These are phyloP conservation scores for Herpetomonas samuelpessoai DNA, from an alignment of 208 protist genomes.

Conservation along the genomic window DNA sequence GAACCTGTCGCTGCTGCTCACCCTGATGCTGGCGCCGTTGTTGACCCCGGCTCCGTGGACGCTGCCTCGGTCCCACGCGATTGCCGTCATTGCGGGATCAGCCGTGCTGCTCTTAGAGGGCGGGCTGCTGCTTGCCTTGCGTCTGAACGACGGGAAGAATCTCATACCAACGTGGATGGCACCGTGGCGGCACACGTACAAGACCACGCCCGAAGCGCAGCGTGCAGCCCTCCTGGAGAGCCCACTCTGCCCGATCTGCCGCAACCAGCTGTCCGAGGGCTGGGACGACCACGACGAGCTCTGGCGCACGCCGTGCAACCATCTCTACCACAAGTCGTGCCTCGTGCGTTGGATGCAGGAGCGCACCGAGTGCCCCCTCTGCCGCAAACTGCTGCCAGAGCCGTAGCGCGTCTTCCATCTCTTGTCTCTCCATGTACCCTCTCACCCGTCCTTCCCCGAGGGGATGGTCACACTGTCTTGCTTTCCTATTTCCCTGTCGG, in stretches of 20 bases:
- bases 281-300: constrained; percentile 18
- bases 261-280: constrained; percentile 8
- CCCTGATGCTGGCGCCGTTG: constrained; percentile 4
- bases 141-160: constrained; percentile 1
- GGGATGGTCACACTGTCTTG: too few species aligned
- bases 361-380: constrained; percentile 25
- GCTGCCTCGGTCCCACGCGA: constrained; percentile 1
- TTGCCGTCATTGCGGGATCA: background rate
- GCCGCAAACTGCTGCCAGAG: constrained; percentile 20
- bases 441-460: too few species aligned
- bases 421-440: constrained; percentile 4
- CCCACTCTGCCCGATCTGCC: constrained; percentile 23
- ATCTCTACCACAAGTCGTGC: constrained; percentile 32
- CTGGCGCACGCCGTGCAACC: constrained; percentile 29
- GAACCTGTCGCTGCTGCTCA: background rate
- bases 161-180: constrained; percentile 18
- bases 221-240: constrained; percentile 7
- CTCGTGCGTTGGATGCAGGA: constrained; percentile 25
- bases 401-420: constrained; percentile 12
- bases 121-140: constrained; percentile 5
- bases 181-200: constrained; percentile 25
- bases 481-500: too few species aligned
- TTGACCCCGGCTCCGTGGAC: background rate
- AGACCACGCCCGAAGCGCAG: constrained; percentile 11
- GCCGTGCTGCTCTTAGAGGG: background rate